Evolutionary conservation across 208 protist genomes (phyloP).

Genomic region (Balamuthia mandrillaris): DNA sequence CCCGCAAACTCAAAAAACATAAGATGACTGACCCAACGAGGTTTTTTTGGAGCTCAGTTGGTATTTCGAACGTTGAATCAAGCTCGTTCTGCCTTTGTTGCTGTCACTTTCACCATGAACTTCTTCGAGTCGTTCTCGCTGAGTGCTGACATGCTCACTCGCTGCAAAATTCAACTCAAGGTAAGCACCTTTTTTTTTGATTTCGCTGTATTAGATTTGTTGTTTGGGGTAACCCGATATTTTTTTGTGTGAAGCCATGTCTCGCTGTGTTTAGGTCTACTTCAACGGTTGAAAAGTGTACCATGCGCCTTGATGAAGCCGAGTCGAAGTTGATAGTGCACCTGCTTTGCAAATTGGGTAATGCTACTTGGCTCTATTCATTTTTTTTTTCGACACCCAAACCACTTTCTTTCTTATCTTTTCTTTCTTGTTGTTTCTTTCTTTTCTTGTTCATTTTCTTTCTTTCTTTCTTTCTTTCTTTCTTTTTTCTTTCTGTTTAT

Average conservation of each 20-base stretch:
- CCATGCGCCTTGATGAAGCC: not conserved
- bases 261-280: not conserved
- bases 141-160: not conserved
- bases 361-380: not conserved
- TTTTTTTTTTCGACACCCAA: not conserved
- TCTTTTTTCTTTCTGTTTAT: no score
- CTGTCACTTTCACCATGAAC: not conserved
- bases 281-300: not conserved
- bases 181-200: not conserved
- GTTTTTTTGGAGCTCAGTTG: not conserved
- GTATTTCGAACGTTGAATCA: not conserved
- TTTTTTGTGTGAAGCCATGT: not conserved
- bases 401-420: not conserved
- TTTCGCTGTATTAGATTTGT: not conserved
- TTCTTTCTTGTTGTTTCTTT: no score
- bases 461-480: no score
- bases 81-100: slow-evolving; percentile 2
- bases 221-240: not conserved
- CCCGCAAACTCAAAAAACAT: not conserved
- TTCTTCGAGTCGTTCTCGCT: slow-evolving; percentile 1
- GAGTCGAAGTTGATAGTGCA: not conserved
- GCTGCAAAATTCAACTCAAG: slow-evolving; percentile 7
- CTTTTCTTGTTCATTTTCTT: no score
- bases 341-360: not conserved
- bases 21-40: not conserved